A percentile compares a stretch with the other conserved stretches of the same genome.
These are phyloP conservation scores for Nyctanthes arbortristis DNA, from an alignment of 257 asterid species.

Conservation along the genomic window DNA sequence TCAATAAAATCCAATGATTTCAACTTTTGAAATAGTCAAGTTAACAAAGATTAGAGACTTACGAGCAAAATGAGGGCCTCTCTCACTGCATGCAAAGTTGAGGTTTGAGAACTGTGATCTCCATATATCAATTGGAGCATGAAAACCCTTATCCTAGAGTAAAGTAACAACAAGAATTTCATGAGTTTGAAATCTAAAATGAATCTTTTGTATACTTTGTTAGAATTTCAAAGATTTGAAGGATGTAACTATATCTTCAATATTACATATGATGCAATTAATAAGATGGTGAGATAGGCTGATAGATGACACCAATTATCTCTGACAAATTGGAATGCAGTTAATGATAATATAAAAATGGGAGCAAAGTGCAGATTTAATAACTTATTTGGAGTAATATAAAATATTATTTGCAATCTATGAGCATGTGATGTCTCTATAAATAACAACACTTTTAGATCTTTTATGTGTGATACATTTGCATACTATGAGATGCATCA, in stretches of 20 bases:
- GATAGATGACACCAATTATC: constrained; percentile 10
- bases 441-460: background rate
- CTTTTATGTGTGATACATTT: background rate
- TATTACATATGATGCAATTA: background rate
- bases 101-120: constrained; percentile 72
- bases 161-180: constrained; percentile 24
- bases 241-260: background rate
- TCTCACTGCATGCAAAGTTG: constrained; percentile 87
- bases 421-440: background rate
- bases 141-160: constrained; percentile 63
- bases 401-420: background rate
- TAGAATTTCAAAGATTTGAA: background rate
- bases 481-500: background rate
- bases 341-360: constrained; percentile 6
- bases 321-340: constrained; percentile 1
- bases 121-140: constrained; percentile 83
- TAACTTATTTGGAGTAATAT: background rate
- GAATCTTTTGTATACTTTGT: background rate
- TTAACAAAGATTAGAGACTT: constrained; percentile 32
- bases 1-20: constrained; percentile 7
- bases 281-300: constrained; percentile 1
- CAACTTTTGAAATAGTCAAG: background rate
- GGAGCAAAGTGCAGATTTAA: background rate
- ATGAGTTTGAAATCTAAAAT: constrained; percentile 6
- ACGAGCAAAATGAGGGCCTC: constrained; percentile 72